Conservation (phyloP, 345 rosid genomes). For the Sonneratia caseolaris region DNA sequence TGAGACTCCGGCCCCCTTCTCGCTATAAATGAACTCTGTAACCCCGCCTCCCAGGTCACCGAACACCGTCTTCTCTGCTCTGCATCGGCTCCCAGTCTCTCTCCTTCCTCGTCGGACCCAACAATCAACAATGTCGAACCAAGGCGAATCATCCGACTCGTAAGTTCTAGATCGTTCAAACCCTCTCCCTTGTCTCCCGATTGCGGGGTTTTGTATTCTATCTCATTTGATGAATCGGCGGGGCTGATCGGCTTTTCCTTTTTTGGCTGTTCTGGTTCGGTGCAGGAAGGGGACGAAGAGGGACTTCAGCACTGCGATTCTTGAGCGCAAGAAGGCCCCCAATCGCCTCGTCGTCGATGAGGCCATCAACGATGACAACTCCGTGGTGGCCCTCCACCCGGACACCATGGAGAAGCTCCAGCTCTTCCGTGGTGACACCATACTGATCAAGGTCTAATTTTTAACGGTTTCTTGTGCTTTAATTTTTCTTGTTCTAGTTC, state of each 20-base stretch:
- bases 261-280: background rate
- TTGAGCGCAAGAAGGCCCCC: slow-evolving; percentile 81
- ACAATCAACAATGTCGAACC: slow-evolving; percentile 38
- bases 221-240: background rate
- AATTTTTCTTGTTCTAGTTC: background rate
- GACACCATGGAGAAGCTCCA: slow-evolving; percentile 97
- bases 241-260: background rate
- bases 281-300: slow-evolving; percentile 68
- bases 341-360: slow-evolving; percentile 91
- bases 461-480: background rate
- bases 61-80: background rate
- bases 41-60: no score
- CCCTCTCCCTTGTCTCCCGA: background rate
- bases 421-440: slow-evolving; percentile 90
- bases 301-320: slow-evolving; percentile 84
- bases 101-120: background rate
- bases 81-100: slow-evolving; percentile 4
- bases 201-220: background rate
- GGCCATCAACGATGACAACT: slow-evolving; percentile 86
- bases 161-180: slow-evolving; percentile 39
- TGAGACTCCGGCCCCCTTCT: no score
- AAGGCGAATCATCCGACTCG: slow-evolving; percentile 85
- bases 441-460: slow-evolving; percentile 61
- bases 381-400: slow-evolving; percentile 82
- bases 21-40: no score